phyloP scores from a whole-genome alignment of 176 grass and related monocot genomes.

The Carex kokanica region DNA sequence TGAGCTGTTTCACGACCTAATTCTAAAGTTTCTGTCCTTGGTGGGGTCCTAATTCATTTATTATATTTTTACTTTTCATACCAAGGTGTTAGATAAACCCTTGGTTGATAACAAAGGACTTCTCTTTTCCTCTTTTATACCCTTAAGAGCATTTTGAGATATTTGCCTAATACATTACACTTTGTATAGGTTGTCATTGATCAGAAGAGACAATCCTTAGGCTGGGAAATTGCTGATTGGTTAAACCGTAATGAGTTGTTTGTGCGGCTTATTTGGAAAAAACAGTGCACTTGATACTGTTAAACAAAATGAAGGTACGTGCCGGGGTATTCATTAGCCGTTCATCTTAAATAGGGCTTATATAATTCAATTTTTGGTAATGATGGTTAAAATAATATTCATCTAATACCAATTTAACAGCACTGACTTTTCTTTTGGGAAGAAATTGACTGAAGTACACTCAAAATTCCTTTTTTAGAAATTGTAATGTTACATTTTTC shows the following conservation, averaged over 20 bases:
- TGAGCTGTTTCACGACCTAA: background rate
- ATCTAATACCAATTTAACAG: background rate
- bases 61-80: background rate
- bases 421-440: background rate
- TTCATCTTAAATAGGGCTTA: background rate
- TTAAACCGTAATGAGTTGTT: conserved; percentile 27
- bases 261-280: conserved; percentile 25
- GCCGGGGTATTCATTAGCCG: background rate
- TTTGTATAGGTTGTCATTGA: background rate
- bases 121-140: background rate
- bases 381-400: background rate
- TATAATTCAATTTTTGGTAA: background rate
- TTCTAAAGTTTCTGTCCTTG: background rate
- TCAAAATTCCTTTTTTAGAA: background rate
- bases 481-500: background rate
- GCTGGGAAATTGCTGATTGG: background rate
- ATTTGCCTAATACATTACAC: background rate
- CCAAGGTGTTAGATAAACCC: background rate
- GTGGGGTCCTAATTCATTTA: conserved; percentile 11
- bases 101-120: background rate
- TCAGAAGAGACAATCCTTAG: background rate
- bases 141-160: background rate
- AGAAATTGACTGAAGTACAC: background rate
- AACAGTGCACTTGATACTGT: conserved; percentile 22
- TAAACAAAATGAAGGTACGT: conserved; percentile 28